Evolutionary conservation across 306 rosid species (phyloP).

Genomic region (Cicer arietinum): DNA sequence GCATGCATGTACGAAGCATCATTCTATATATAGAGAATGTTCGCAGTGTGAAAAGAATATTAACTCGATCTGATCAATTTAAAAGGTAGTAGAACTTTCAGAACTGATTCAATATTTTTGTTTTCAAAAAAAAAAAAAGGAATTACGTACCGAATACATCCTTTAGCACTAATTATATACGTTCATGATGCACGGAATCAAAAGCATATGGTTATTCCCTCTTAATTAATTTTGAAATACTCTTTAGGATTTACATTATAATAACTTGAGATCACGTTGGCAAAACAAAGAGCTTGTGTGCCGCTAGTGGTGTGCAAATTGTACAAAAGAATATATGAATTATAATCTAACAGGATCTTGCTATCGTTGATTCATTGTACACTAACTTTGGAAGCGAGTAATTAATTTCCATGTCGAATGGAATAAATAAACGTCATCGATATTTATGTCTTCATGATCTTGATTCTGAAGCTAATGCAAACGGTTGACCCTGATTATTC

Average conservation of each 20-base stretch:
- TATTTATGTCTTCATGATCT: not conserved
- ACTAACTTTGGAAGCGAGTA: slow-evolving; percentile 24
- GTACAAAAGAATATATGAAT: slow-evolving; percentile 27
- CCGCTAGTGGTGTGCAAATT: slow-evolving; percentile 47
- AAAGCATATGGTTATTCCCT: slow-evolving; percentile 19
- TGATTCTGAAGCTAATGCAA: slow-evolving; percentile 12
- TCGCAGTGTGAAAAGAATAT: slow-evolving; percentile 37
- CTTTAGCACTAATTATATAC: slow-evolving; percentile 16
- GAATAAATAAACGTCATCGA: slow-evolving; percentile 22
- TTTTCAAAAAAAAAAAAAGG: not conserved
- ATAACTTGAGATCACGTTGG: not conserved
- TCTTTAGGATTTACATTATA: slow-evolving; percentile 11
- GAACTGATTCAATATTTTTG: slow-evolving; percentile 1
- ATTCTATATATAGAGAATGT: slow-evolving; percentile 18
- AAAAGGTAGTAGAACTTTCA: slow-evolving; percentile 18
- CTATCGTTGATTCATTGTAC: slow-evolving; percentile 10
- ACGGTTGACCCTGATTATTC: slow-evolving; percentile 34
- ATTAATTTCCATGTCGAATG: slow-evolving; percentile 24
- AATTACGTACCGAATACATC: not conserved
- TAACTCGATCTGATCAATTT: not conserved
- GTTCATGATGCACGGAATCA: not conserved
- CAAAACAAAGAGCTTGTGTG: slow-evolving; percentile 30
- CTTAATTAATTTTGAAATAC: slow-evolving; percentile 3
- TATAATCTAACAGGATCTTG: slow-evolving; percentile 15
- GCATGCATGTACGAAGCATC: too few relatives aligned